phyloP scores from a whole-genome alignment of 768 basidiomycete genomes.

The Melanogaster broomeanus region DNA sequence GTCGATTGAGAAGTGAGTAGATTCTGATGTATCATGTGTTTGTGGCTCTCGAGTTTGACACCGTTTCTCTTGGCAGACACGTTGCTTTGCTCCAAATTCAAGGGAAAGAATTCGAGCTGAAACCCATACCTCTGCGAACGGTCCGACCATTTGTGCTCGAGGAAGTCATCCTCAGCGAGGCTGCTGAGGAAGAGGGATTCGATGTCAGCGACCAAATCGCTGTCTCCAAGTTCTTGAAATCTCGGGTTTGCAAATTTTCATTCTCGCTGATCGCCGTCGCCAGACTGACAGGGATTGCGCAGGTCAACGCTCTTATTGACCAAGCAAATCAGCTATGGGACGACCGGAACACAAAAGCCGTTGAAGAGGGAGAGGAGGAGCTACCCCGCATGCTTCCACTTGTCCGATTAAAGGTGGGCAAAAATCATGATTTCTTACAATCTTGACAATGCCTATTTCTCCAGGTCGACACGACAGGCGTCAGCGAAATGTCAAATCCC shows the following conservation, averaged over 20 bases:
- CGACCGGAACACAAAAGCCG: slow-evolving; percentile 64
- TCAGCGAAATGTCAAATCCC: slow-evolving; percentile 91
- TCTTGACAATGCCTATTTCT: background rate
- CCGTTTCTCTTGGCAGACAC: slow-evolving; percentile 53
- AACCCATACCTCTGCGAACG: slow-evolving; percentile 84
- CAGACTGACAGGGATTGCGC: background rate
- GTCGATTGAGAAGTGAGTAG: slow-evolving; percentile 77
- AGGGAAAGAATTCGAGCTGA: slow-evolving; percentile 83
- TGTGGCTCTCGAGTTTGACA: background rate
- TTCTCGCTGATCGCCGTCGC: background rate
- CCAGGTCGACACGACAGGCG: slow-evolving; percentile 88
- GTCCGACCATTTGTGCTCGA: slow-evolving; percentile 95
- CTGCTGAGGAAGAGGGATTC: slow-evolving; percentile 73
- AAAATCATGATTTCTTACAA: background rate
- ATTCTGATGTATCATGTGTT: background rate
- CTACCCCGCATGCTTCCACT: slow-evolving; percentile 80
- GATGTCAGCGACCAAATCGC: slow-evolving; percentile 81
- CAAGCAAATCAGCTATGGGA: slow-evolving; percentile 80
- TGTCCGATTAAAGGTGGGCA: slow-evolving; percentile 73
- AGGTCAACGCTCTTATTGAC: slow-evolving; percentile 46
- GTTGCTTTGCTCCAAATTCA: slow-evolving; percentile 89
- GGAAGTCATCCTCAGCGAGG: slow-evolving; percentile 73
- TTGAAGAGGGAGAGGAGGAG: slow-evolving; percentile 61
- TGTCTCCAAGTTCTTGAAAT: slow-evolving; percentile 79
- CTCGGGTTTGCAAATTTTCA: slow-evolving; percentile 48